Conservation (phyloP, 176 grass and related monocot genomes). For the Cocos nucifera region DNA sequence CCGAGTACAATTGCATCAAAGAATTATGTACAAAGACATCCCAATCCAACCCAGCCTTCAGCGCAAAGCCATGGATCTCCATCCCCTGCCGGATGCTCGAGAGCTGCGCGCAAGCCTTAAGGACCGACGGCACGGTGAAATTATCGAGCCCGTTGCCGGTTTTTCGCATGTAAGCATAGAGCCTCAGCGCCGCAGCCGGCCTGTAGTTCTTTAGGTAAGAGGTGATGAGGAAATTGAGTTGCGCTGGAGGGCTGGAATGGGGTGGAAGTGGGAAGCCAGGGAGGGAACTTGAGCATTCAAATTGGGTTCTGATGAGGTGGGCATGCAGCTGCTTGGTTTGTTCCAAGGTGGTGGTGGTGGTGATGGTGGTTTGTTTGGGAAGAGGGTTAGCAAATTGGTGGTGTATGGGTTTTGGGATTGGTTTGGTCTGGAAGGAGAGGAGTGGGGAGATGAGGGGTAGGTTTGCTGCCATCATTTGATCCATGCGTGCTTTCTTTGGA, state of each 20-base stretch:
- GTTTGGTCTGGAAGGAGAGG: too few relatives aligned
- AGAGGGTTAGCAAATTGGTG: too few relatives aligned
- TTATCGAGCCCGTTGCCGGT: neutral
- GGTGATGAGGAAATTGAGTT: conserved; percentile 4
- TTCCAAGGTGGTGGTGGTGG: neutral
- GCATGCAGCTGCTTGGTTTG: conserved; percentile 8
- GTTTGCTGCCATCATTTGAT: too few relatives aligned
- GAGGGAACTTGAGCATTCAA: too few relatives aligned
- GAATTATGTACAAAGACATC: conserved; percentile 14
- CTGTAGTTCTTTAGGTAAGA: conserved; percentile 12
- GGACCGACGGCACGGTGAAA: conserved; percentile 8
- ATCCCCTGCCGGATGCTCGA: conserved; percentile 5
- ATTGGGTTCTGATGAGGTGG: conserved; percentile 2
- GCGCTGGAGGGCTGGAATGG: neutral
- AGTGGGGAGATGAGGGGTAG: too few relatives aligned
- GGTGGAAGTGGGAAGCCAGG: neutral
- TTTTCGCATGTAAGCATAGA: conserved; percentile 8
- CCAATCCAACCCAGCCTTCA: conserved; percentile 7
- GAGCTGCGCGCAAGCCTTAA: conserved; percentile 20
- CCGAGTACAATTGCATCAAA: conserved; percentile 15
- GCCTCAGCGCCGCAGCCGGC: neutral
- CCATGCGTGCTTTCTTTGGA: too few relatives aligned
- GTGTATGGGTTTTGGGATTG: too few relatives aligned
- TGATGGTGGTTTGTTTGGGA: too few relatives aligned
- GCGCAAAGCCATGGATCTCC: conserved; percentile 12